Evolutionary conservation across 2,329 filamentous ascomycete species (phyloP).

Genomic region (Arthrobotrys conoides): DNA sequence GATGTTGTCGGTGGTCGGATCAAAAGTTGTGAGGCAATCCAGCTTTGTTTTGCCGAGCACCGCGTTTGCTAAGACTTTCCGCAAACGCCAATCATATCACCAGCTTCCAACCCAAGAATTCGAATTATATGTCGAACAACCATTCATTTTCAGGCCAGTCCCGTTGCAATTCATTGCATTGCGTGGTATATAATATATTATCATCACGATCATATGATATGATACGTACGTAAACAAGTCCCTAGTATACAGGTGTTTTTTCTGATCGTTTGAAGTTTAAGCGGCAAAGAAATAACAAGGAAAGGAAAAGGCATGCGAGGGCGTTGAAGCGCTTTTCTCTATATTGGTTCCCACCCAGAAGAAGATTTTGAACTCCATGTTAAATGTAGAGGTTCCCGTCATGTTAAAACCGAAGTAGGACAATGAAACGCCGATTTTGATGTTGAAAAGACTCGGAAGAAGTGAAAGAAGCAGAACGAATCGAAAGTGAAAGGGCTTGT

Average conservation of each 20-base stretch:
- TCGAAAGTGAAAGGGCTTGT: neutral
- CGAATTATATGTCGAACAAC: neutral
- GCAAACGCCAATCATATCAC: constrained; percentile 35
- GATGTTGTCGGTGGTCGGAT: constrained; percentile 41
- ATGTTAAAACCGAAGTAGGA: constrained; percentile 46
- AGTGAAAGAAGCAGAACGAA: neutral
- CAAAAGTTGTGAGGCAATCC: constrained; percentile 32
- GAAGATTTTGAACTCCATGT: constrained; percentile 58
- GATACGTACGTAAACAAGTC: neutral
- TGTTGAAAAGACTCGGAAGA: constrained; percentile 8
- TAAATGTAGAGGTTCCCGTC: constrained; percentile 59
- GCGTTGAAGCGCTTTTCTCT: constrained; percentile 59
- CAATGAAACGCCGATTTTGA: constrained; percentile 36
- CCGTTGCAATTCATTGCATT: neutral
- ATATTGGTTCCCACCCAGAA: constrained; percentile 33
- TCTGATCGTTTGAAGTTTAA: neutral
- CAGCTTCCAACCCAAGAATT: neutral
- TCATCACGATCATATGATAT: constrained; percentile 1
- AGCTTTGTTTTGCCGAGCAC: constrained; percentile 34
- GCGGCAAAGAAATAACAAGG: neutral
- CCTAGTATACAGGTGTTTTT: constrained; percentile 13
- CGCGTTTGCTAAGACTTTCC: constrained; percentile 23
- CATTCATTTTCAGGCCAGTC: constrained; percentile 7
- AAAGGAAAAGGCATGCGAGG: constrained; percentile 2
- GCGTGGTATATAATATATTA: constrained; percentile 10